Evolutionary conservation across 495 filamentous ascomycete species (phyloP).

Genomic region (Letharia lupina): DNA sequence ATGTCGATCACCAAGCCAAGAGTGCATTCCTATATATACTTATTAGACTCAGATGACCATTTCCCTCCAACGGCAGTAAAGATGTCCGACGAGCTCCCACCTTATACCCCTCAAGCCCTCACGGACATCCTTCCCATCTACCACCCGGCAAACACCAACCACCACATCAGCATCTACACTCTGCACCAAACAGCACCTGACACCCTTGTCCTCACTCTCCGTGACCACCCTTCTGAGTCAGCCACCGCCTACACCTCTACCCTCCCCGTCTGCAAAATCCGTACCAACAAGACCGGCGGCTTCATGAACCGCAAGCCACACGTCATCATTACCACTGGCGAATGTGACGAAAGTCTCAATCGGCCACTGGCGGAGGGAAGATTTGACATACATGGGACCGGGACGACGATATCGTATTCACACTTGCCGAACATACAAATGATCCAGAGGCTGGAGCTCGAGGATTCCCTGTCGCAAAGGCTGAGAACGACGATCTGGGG

Average conservation of each 20-base stretch:
- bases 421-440: slow-evolving; percentile 66
- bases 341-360: neutral
- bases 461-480: slow-evolving; percentile 80
- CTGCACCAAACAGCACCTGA: slow-evolving; percentile 62
- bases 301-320: slow-evolving; percentile 25
- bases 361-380: slow-evolving; percentile 46
- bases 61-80: slow-evolving; percentile 33
- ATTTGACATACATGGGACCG: slow-evolving; percentile 77
- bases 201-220: slow-evolving; percentile 46
- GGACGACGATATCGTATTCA: slow-evolving; percentile 77
- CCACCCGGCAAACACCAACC: slow-evolving; percentile 4
- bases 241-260: neutral
- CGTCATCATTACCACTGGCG: slow-evolving; percentile 18
- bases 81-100: slow-evolving; percentile 74
- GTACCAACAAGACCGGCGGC: slow-evolving; percentile 36
- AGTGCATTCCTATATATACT: neutral
- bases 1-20: neutral
- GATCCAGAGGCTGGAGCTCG: slow-evolving; percentile 75
- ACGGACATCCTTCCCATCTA: slow-evolving; percentile 24
- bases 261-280: slow-evolving; percentile 25
- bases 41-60: neutral
- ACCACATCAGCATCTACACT: slow-evolving; percentile 62
- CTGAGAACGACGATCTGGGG: slow-evolving; percentile 57
- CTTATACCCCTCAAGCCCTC: slow-evolving; percentile 60
- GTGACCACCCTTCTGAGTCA: slow-evolving; percentile 27